phyloP scores from a whole-genome alignment of 192 early-diverging fungal genomes.

The Dissophora globulifera region DNA sequence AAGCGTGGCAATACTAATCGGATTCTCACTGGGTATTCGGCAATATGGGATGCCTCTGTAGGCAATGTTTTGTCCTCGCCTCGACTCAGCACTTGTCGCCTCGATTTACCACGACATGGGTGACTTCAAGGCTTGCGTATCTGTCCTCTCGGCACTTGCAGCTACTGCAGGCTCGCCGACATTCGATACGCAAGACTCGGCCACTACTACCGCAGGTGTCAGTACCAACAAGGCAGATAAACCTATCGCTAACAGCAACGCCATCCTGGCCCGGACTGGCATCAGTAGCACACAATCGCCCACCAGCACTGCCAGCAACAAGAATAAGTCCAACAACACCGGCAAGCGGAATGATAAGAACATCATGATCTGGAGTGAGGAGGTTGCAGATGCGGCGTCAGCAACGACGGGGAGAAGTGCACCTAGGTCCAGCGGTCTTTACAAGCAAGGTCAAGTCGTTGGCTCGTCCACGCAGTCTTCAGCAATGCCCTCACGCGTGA shows the following conservation, averaged over 20 bases:
- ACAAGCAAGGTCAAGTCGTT: conserved; percentile 27
- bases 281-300: not conserved
- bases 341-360: no score
- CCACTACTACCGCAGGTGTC: no score
- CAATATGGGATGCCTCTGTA: not conserved
- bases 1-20: no score
- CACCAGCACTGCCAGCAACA: not conserved
- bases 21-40: not conserved
- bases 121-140: conserved; percentile 37
- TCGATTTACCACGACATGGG: conserved; percentile 39
- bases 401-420: not conserved
- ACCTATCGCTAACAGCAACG: conserved; percentile 1
- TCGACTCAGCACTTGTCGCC: conserved; percentile 49
- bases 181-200: no score
- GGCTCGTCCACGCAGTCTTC: conserved; percentile 10
- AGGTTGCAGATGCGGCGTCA: conserved; percentile 20
- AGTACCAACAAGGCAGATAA: no score
- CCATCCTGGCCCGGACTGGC: not conserved
- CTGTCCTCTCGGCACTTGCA: conserved; percentile 34
- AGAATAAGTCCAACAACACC: conserved; percentile 12
- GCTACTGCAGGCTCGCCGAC: conserved; percentile 5
- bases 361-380: conserved; percentile 43
- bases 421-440: conserved; percentile 9
- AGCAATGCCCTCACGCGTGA: not conserved
- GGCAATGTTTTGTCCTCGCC: conserved; percentile 53